Percentiles rank a stretch among this genome's conserved stretches.
phyloP scores from a whole-genome alignment of 1,284 basidiomycete genomes.

The Ceratobasidium sp. region DNA sequence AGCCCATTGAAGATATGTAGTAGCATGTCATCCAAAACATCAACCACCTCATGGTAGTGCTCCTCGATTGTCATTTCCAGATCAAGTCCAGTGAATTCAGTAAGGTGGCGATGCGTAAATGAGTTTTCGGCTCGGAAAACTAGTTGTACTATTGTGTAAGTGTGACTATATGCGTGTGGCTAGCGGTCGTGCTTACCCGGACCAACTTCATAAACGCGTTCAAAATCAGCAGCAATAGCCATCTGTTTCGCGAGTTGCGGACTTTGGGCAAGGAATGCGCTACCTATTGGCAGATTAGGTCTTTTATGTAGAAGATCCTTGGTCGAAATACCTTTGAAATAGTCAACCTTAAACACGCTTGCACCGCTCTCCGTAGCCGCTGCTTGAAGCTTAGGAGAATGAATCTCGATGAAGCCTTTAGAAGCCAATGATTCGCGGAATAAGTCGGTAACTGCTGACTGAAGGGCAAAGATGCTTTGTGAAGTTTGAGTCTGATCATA shows the following conservation, averaged over 20 bases:
- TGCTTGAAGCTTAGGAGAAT: constrained; percentile 97
- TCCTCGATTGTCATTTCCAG: constrained; percentile 99
- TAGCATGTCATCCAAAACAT: constrained; percentile 87
- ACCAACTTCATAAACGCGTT: constrained; percentile 97
- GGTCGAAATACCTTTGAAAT: constrained; percentile 86
- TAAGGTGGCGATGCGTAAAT: constrained; percentile 98
- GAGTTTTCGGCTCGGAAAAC: constrained; percentile 99
- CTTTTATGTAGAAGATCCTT: constrained; percentile 16
- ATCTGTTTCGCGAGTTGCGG: constrained; percentile 99
- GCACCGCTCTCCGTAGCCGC: constrained; percentile 98
- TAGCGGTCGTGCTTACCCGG: constrained; percentile 59
- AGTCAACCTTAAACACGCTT: constrained; percentile 97
- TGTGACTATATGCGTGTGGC: constrained; percentile 51
- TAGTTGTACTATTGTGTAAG: background rate
- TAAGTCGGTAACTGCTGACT: constrained; percentile 87
- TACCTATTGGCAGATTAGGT: constrained; percentile 65
- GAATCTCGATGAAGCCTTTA: constrained; percentile 92
- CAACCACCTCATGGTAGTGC: constrained; percentile 97
- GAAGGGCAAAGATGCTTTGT: constrained; percentile 95
- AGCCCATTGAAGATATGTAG: constrained; percentile 87
- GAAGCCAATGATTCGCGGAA: constrained; percentile 86
- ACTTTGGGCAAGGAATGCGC: constrained; percentile 94
- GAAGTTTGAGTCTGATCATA: constrained; percentile 72
- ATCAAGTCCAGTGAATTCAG: constrained; percentile 99
- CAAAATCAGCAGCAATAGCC: constrained; percentile 99